Evolutionary conservation across 352 stramenopile genomes (phyloP), one percentile per base, ranked within the genome.

Genomic region (Pythium scleroteichum): DNA sequence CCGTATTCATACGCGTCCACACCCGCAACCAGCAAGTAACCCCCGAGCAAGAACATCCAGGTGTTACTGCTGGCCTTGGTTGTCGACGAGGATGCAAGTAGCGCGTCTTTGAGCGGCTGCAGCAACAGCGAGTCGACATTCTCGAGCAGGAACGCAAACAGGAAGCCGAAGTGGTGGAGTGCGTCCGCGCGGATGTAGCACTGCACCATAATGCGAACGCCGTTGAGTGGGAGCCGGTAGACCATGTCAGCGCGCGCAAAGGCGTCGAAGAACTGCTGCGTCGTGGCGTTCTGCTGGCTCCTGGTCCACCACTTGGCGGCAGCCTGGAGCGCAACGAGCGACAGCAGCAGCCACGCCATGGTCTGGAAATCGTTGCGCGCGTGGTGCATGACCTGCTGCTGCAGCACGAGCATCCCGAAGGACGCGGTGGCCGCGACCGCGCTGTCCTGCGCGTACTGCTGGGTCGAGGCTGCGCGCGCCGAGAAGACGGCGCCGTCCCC

Each of bases 61-160:
- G 65, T 65, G 45, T 57, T 60, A n/a, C n/a, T n/a, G 51, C 59
- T 66, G 2, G 44, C 17, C 17, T 33, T 54, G 6, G 46, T 29
- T 12, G 53, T 68, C 49, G 23, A 56, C 40, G 44, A 60, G 4
- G 24, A 42, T 14, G 42, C 41, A 7, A 26, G 22, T 10, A 67
- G 27, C 32, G 59, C 64, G n/a, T 71, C 47, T 46, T 72, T 70
- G 20, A 87, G 40, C 33, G 79, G 76, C 53, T 71, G 70, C 26
- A 88, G 60, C 60, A 92, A 55, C 50, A 84, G 50, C 44, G 72
- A 41, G 24, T 71, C 73, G 22, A 73, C 52, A 66, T 82, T 69
- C 57, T 88, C 78, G 35, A 92, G 51, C 50, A 92, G 56, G 48
- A 92, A 88, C 47, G 78, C 79, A 46, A 90, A 84, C n/a, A 90